phyloP scores from a whole-genome alignment of 352 stramenopile species.

The Pythium brachiatum region DNA sequence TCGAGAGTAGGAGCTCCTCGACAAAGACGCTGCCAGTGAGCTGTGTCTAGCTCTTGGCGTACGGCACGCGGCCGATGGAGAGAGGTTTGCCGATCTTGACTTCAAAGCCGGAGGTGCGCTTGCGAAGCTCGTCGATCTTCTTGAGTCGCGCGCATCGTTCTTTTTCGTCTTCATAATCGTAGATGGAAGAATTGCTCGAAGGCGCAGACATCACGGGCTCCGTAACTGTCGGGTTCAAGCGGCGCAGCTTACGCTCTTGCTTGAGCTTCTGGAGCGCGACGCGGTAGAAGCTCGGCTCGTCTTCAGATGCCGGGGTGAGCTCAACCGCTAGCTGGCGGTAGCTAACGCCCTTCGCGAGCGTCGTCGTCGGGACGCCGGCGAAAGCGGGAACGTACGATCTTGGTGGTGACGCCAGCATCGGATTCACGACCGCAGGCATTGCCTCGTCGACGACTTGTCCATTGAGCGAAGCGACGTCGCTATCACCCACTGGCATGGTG shows the following conservation, averaged over 20 bases:
- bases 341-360: constrained; percentile 8
- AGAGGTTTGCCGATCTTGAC: constrained; percentile 18
- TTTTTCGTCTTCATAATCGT: constrained; percentile 21
- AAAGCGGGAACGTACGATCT: neutral
- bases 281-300: constrained; percentile 3
- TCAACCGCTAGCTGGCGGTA: constrained; percentile 41
- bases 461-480: neutral
- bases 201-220: neutral
- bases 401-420: neutral
- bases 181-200: neutral
- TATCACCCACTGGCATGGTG: too few species aligned
- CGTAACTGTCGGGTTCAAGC: neutral
- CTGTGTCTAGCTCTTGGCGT: neutral
- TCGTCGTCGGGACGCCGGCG: neutral
- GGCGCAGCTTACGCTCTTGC: constrained; percentile 33
- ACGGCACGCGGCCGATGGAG: neutral
- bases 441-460: too few species aligned
- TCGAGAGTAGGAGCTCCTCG: neutral
- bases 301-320: constrained; percentile 15
- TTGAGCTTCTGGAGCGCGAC: constrained; percentile 38
- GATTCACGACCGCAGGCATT: neutral
- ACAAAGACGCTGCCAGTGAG: neutral
- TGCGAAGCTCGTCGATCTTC: constrained; percentile 35
- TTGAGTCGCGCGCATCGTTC: constrained; percentile 34
- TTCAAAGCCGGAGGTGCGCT: constrained; percentile 17